Evolutionary conservation across 495 filamentous ascomycete species (phyloP).

Genomic region (Neurospora pannonica): DNA sequence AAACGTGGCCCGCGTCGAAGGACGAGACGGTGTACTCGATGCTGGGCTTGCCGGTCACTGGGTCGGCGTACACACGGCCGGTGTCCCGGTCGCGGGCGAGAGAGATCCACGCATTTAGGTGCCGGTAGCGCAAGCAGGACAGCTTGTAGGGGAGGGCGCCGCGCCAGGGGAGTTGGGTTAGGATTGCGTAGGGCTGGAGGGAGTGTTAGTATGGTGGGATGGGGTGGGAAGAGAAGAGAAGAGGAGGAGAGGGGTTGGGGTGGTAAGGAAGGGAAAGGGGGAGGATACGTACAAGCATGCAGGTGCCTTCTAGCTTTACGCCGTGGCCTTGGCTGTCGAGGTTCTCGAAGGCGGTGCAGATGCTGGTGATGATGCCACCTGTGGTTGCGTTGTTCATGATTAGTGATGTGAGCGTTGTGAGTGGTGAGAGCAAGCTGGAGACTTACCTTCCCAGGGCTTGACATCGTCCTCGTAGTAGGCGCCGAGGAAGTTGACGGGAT

Average conservation of each 20-base stretch:
- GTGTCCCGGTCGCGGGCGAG: conserved; percentile 62
- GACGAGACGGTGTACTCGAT: conserved; percentile 59
- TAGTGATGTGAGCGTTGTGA: background rate
- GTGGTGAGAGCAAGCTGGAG: background rate
- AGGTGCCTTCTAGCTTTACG: conserved; percentile 64
- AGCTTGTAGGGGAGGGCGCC: conserved; percentile 60
- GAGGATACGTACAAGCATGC: conserved; percentile 37
- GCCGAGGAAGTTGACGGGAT: conserved; percentile 56
- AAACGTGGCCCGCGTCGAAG: conserved; percentile 58
- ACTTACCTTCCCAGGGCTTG: conserved; percentile 65
- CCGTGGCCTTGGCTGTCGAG: conserved; percentile 76
- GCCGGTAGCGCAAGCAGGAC: conserved; percentile 48
- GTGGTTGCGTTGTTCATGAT: background rate
- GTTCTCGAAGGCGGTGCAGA: conserved; percentile 71
- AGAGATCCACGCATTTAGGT: conserved; percentile 58
- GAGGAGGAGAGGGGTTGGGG: background rate
- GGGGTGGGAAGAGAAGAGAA: conserved; percentile 1
- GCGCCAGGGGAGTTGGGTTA: conserved; percentile 53
- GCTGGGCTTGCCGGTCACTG: conserved; percentile 49
- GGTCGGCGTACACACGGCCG: conserved; percentile 68
- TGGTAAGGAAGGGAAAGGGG: background rate
- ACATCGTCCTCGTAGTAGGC: conserved; percentile 58
- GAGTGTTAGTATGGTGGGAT: background rate
- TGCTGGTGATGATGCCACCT: conserved; percentile 61
- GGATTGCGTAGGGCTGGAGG: conserved; percentile 23